Evolutionary conservation across 148 eudicot species (phyloP).

Genomic region (Bassia scoparia): DNA sequence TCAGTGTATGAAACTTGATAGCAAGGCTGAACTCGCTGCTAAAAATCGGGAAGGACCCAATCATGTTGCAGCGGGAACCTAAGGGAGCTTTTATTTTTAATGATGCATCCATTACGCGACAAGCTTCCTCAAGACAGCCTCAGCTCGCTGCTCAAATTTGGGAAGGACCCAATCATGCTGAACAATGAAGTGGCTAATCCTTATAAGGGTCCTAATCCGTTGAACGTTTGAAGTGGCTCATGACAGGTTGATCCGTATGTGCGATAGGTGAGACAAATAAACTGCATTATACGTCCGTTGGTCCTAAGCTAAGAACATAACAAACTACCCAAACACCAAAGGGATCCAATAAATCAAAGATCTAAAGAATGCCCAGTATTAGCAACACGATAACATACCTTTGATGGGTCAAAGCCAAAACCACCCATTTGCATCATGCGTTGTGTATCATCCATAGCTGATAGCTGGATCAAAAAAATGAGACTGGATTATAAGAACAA

Average conservation of each 20-base stretch:
- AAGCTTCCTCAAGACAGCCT: slow-evolving; percentile 73
- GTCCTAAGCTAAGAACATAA: background rate
- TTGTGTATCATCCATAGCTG: slow-evolving; percentile 98
- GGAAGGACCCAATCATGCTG: slow-evolving; percentile 91
- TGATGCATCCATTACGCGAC: slow-evolving; percentile 26
- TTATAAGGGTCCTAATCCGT: background rate
- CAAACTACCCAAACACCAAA: background rate
- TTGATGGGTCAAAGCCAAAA: slow-evolving; percentile 81
- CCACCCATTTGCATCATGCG: slow-evolving; percentile 99
- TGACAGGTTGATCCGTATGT: background rate
- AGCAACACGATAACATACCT: slow-evolving; percentile 33
- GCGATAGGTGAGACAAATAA: background rate
- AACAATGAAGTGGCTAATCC: too few species aligned
- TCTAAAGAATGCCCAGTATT: background rate
- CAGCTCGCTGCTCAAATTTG: slow-evolving; percentile 94
- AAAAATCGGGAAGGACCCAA: too few species aligned
- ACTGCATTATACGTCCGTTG: background rate
- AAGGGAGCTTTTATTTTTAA: background rate
- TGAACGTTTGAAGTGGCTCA: background rate
- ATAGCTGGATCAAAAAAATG: slow-evolving; percentile 50
- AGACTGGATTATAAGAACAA: background rate
- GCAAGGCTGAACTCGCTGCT: slow-evolving; percentile 1
- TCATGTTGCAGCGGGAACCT: background rate
- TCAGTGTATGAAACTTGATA: background rate
- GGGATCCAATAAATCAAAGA: background rate